A percentile compares a stretch with the other conserved stretches of the same genome.
phyloP scores from a whole-genome alignment of 2,329 filamentous ascomycete genomes.

The Fusarium sp. region DNA sequence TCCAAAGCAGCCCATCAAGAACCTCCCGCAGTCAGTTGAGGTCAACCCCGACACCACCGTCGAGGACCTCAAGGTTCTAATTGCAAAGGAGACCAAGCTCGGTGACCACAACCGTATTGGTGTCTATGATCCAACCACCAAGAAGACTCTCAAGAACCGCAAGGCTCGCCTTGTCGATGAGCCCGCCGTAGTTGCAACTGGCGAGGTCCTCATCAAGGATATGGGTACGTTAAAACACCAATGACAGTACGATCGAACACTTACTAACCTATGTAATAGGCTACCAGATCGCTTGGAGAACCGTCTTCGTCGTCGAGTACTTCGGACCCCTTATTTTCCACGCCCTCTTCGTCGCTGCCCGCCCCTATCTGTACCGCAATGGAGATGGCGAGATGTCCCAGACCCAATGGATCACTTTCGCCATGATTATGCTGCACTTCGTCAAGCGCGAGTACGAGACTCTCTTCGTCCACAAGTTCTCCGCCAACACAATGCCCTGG shows the following conservation, averaged over 20 bases:
- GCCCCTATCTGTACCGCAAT: constrained; percentile 70
- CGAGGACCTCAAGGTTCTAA: constrained; percentile 68
- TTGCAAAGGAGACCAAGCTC: constrained; percentile 65
- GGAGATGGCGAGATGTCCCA: constrained; percentile 65
- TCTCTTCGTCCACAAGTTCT: constrained; percentile 94
- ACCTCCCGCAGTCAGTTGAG: constrained; percentile 65
- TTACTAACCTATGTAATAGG: constrained; percentile 62
- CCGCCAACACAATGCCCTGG: constrained; percentile 91
- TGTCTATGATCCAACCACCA: constrained; percentile 69
- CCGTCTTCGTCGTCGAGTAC: constrained; percentile 96
- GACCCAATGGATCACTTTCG: constrained; percentile 79
- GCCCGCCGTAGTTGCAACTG: constrained; percentile 60
- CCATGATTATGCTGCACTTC: constrained; percentile 85
- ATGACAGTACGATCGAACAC: neutral
- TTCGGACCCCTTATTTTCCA: constrained; percentile 92
- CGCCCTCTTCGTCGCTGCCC: constrained; percentile 76
- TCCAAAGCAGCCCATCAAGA: constrained; percentile 64
- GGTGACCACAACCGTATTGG: constrained; percentile 72
- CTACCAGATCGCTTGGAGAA: constrained; percentile 89
- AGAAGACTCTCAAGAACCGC: constrained; percentile 73
- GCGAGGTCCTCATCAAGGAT: constrained; percentile 88
- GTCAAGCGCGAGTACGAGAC: constrained; percentile 96
- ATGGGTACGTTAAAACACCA: constrained; percentile 71
- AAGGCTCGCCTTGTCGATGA: constrained; percentile 65
- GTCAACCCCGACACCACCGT: constrained; percentile 65